Base-by-base conservation (phyloP, 2,329 filamentous ascomycete species). In the Chrysoporthe deuterocubensis region DNA sequence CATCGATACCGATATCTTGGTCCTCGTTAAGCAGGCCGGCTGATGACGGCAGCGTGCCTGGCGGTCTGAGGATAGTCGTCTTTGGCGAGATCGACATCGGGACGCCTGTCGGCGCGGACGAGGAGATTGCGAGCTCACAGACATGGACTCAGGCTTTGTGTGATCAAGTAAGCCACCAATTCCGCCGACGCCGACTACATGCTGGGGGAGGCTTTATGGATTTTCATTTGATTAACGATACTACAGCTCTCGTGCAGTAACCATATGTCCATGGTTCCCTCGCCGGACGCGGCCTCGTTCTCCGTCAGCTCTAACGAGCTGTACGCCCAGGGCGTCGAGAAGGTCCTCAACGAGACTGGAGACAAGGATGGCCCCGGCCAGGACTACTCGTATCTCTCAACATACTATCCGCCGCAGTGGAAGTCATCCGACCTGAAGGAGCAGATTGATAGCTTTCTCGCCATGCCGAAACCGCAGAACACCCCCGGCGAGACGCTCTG, bases 261-360 rank as follows among this genome's bases (percentile, higher is more conserved):
- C 1, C 78, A 85, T 62, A 71, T 83, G 26, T 85, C 84, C 1
- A 79, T 84, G 64, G 75, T 85, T 1, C 84, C 84, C 2, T 64
- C 71, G 2, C 71, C 72, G 13, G 74, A 76, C 60, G 83, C 78
- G n/a, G 89, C 81, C 0, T 86, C 88, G 66, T 87, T 75, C 32
- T 81, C 86, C 60, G 80, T 86, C 43, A 90, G 78, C 2, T 84
- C 82, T 69, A 94, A 84, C 70, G 71, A 78, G 43, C 75, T 85
- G 6, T 90, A 89, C 63, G 87, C 83, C 0, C 75, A 78, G 1
- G 83, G 80, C 2, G 71, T 84, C 9, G 73, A 80, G 14, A 74
- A 76, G 26, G 69, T 77, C 9, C 73, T 76, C 11, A 72, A 75
- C 44, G 72, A 77, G 11, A 75, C 78, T 34, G 71, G 76, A n/a